Conservation (phyloP, 2,329 filamentous ascomycete genomes). For the Calonectria naviculata region DNA sequence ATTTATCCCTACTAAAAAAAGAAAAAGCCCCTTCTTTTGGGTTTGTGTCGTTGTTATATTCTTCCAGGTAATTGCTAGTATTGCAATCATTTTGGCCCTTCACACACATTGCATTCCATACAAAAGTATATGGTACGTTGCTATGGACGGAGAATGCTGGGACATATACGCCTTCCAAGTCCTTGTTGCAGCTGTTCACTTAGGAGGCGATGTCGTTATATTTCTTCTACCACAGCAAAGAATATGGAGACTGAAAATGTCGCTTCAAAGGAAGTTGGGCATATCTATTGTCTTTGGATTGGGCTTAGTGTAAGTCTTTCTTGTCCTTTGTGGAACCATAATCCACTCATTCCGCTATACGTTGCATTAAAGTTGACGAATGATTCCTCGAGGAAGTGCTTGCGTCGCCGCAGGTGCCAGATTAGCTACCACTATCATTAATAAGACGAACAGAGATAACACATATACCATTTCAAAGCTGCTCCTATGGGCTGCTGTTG, state of each 20-base stretch:
- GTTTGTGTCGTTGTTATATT: not conserved
- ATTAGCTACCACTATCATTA: not conserved
- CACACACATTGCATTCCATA: not conserved
- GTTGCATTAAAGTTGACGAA: not conserved
- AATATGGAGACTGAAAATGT: not conserved
- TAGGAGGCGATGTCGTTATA: not conserved
- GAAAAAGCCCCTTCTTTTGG: not conserved
- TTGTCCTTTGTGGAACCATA: no score
- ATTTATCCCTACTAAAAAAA: not conserved
- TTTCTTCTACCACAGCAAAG: not conserved
- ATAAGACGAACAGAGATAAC: not conserved
- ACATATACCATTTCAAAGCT: not conserved
- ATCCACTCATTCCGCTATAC: not conserved
- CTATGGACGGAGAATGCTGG: not conserved
- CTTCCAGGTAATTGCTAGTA: not conserved
- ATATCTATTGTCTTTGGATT: not conserved
- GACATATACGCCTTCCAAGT: constrained; percentile 1
- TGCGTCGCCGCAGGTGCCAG: not conserved
- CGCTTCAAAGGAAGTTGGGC: not conserved
- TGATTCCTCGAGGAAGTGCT: not conserved
- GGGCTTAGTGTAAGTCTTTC: not conserved
- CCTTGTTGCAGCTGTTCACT: not conserved
- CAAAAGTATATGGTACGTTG: not conserved
- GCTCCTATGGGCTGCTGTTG: not conserved
- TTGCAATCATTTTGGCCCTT: not conserved